Conservation (phyloP, 2,329 filamentous ascomycete genomes). For the Aureobasidium sp. region DNA sequence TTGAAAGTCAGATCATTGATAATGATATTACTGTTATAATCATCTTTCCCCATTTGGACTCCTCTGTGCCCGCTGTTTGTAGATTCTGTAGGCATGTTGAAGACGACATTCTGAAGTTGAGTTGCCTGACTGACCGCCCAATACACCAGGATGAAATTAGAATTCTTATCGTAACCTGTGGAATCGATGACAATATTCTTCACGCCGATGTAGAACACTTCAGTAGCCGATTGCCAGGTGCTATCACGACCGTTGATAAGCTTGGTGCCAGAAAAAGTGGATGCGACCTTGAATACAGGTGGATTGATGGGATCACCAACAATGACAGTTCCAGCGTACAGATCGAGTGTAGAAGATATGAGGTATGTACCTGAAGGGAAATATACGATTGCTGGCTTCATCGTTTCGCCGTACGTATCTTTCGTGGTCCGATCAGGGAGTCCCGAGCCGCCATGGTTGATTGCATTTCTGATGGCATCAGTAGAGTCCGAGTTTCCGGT, state of each 20-base stretch:
- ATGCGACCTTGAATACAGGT: background rate
- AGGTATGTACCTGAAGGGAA: background rate
- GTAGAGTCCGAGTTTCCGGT: too few species aligned
- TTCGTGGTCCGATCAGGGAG: too few species aligned
- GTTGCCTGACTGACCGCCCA: constrained; percentile 62
- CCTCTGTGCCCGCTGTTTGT: too few species aligned
- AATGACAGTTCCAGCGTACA: background rate
- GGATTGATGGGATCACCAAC: background rate
- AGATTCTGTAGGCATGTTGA: constrained; percentile 34
- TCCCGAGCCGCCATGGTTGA: too few species aligned
- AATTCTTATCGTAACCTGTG: constrained; percentile 35
- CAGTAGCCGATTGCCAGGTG: constrained; percentile 22
- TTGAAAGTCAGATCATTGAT: too few species aligned
- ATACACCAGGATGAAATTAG: constrained; percentile 39
- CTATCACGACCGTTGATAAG: background rate
- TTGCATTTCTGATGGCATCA: too few species aligned
- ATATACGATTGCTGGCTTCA: background rate
- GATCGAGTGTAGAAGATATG: background rate
- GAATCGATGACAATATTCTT: constrained; percentile 52
- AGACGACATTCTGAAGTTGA: constrained; percentile 51
- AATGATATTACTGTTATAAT: too few species aligned
- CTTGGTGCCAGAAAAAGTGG: background rate
- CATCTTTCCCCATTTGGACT: too few species aligned
- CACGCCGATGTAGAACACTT: constrained; percentile 50
- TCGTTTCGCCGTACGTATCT: too few species aligned